Evolutionary conservation across 441 rosid species (phyloP), one percentile per base, ranked within the genome.

Genomic region (Raphanus hybrid): DNA sequence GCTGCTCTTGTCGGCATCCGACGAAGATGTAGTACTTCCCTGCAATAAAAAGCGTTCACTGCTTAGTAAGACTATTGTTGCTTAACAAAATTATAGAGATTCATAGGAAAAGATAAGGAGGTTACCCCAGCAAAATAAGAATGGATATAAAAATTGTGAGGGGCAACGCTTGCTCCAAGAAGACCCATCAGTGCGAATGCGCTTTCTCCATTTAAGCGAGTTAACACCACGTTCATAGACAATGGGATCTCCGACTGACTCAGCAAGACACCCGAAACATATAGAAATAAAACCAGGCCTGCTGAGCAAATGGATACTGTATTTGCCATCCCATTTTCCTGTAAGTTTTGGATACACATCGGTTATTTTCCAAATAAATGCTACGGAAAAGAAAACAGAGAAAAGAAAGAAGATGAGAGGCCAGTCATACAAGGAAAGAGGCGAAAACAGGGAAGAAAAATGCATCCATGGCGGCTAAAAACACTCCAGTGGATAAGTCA

Each of bases 121-220:
- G 52, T 88, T 50, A 92, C 99, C 98, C 80, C 87, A 64, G 87
- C 91, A 62, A 96, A 80, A 65, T 89, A 91, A 71, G 99, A 96
- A 87, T 96, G 98, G 69, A 96, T 87, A 81, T 92, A 96, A 87
- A 96, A 92, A 82, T 91, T 94, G 85, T 94, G 98, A 82, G 99
- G 99, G 91, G 87, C 86, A 57, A 96, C 85, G 84, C 83, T 94
- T 12, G 99, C 96, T 87, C 99, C 99, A 83, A 96, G 99, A 73
- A 96, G 98, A 89, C 98, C 88, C 97, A 94, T 96, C 77, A 96
- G 72, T 67, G 90, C 87, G 69, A 89, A 96, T 39, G 88, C 84
- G 81, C 91, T 90, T 75, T 92, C 99, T 81, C 88, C 96, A 69
- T 78, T 87, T 55, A 96, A 83, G 79, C 86, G 88, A 67, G 87